A percentile compares a stretch with the other conserved stretches of the same genome.
Conservation (phyloP, 2,329 filamentous ascomycete genomes). For the Diatrype stigma region DNA sequence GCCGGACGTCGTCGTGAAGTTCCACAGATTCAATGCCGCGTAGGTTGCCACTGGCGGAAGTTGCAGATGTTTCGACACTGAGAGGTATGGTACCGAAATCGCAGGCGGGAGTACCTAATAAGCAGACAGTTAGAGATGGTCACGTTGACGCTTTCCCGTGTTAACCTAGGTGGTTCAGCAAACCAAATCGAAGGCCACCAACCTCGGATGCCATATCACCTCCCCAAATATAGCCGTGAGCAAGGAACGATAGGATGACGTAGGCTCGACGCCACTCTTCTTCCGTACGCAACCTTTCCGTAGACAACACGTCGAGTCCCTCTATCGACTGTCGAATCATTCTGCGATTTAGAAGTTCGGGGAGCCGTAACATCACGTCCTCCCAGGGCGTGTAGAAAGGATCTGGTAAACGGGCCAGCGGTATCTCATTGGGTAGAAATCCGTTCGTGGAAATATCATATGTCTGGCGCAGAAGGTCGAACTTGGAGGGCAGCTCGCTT, state of each 20-base stretch:
- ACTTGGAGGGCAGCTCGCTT: background rate
- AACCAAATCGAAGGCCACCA: constrained; percentile 10
- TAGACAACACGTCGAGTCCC: constrained; percentile 54
- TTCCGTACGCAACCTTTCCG: constrained; percentile 50
- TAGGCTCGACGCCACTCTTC: constrained; percentile 69
- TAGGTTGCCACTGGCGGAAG: constrained; percentile 90
- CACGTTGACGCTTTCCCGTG: too few species aligned
- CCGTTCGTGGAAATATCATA: constrained; percentile 52
- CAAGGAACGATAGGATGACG: constrained; percentile 70
- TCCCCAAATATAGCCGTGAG: constrained; percentile 88
- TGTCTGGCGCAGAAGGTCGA: constrained; percentile 34
- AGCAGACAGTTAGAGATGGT: constrained; percentile 19
- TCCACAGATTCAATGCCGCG: constrained; percentile 83
- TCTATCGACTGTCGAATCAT: constrained; percentile 55
- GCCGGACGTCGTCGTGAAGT: constrained; percentile 63
- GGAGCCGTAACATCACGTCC: constrained; percentile 55
- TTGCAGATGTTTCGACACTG: constrained; percentile 68
- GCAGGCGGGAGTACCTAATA: constrained; percentile 66
- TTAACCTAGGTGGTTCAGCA: too few species aligned
- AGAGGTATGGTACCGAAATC: constrained; percentile 72
- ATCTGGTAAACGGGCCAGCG: constrained; percentile 55
- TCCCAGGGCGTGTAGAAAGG: constrained; percentile 67
- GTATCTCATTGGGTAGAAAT: constrained; percentile 59
- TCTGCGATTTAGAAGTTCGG: constrained; percentile 57
- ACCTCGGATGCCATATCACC: constrained; percentile 71